Evolutionary conservation across 768 basidiomycete genomes (phyloP).

Genomic region (Tephrocybe rancida): DNA sequence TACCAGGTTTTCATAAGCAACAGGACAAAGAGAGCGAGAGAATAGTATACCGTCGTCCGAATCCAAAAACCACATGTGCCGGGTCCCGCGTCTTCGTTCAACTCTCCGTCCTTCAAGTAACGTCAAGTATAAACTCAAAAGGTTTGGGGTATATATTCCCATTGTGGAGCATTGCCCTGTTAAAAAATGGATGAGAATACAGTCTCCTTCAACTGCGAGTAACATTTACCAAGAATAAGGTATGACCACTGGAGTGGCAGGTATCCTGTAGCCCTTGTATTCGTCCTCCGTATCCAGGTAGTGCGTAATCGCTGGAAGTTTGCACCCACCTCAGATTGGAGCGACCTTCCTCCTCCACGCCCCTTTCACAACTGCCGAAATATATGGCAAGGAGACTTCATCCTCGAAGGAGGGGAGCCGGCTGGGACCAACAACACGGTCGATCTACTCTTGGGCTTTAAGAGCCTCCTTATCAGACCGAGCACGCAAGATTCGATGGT

Average conservation of each 20-base stretch:
- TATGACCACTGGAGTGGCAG: slow-evolving; percentile 28
- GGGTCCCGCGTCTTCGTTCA: slow-evolving; percentile 21
- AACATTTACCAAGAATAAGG: slow-evolving; percentile 32
- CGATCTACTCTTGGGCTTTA: slow-evolving; percentile 26
- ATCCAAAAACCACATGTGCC: slow-evolving; percentile 21
- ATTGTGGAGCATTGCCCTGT: slow-evolving; percentile 37
- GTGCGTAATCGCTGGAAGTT: slow-evolving; percentile 23
- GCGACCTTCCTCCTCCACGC: slow-evolving; percentile 25
- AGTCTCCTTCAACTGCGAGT: no score
- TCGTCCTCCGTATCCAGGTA: no score
- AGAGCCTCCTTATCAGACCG: slow-evolving; percentile 27
- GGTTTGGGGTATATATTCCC: slow-evolving; percentile 34
- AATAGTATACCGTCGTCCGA: slow-evolving; percentile 21
- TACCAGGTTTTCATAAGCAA: slow-evolving; percentile 10
- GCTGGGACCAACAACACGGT: slow-evolving; percentile 26
- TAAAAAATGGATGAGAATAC: no score
- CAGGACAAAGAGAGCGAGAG: neutral
- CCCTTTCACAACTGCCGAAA: slow-evolving; percentile 34
- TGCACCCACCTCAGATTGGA: slow-evolving; percentile 20
- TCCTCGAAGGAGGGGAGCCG: slow-evolving; percentile 34
- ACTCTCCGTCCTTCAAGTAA: slow-evolving; percentile 30
- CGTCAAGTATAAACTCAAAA: slow-evolving; percentile 37
- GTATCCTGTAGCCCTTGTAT: slow-evolving; percentile 36
- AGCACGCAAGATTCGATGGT: slow-evolving; percentile 25
- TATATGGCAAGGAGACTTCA: slow-evolving; percentile 27